A percentile compares a stretch with the other conserved stretches of the same genome.
These are phyloP conservation scores for Boletus reticuloceps DNA, from an alignment of 768 basidiomycete species.

Conservation along the genomic window DNA sequence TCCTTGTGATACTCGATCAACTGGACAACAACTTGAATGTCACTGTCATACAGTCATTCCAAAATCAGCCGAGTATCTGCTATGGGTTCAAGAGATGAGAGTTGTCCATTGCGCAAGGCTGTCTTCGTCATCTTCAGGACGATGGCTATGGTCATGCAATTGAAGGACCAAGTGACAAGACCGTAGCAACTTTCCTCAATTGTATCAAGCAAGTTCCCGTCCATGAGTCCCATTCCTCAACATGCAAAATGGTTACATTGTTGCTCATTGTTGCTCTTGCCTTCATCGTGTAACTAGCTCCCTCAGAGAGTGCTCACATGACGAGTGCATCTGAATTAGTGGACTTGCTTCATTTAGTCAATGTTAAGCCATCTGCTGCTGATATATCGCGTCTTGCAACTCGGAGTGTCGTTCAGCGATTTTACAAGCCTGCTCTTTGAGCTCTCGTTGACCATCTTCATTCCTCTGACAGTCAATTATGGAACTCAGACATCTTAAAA, in stretches of 20 bases:
- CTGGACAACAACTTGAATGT: conserved; percentile 34
- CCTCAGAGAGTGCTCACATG: conserved; percentile 32
- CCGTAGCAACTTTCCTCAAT: conserved; percentile 43
- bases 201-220: conserved; percentile 39
- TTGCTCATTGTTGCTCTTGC: not conserved
- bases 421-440: conserved; percentile 43
- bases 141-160: not conserved
- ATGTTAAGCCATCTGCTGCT: conserved; percentile 29
- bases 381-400: conserved; percentile 45
- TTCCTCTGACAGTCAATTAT: conserved; percentile 42
- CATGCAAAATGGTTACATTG: not conserved
- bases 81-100: conserved; percentile 44
- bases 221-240: conserved; percentile 38
- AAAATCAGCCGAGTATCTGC: conserved; percentile 33
- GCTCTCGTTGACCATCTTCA: conserved; percentile 45
- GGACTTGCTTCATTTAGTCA: conserved; percentile 59
- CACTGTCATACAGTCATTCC: conserved; percentile 28
- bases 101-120: conserved; percentile 37
- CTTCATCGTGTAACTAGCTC: conserved; percentile 33
- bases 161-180: not conserved
- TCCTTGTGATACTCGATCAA: conserved; percentile 35
- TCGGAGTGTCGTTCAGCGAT: conserved; percentile 35
- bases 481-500: conserved; percentile 31
- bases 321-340: conserved; percentile 53
- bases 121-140: conserved; percentile 32